These are phyloP conservation scores for Radiomyces spectabilis DNA, from an alignment of 192 early-diverging fungal genomes.

Conservation along the genomic window DNA sequence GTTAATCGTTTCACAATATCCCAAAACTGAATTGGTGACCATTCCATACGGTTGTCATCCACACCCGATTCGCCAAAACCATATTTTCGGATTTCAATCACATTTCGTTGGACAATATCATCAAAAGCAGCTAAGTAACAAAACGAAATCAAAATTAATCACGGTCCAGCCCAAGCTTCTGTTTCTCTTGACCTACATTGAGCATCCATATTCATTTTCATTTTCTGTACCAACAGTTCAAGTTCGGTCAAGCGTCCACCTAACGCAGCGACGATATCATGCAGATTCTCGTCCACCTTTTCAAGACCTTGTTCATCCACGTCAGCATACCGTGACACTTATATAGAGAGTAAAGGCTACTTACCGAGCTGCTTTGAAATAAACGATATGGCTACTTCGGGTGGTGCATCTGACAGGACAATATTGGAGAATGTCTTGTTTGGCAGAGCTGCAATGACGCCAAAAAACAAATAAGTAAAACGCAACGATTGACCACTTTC, in stretches of 20 bases:
- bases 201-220: conserved; percentile 59
- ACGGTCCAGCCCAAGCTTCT: neutral
- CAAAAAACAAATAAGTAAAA: neutral
- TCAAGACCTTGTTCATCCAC: neutral
- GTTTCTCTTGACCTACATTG: conserved; percentile 33
- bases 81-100: conserved; percentile 83
- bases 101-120: conserved; percentile 72
- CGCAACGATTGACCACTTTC: neutral
- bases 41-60: conserved; percentile 37
- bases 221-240: conserved; percentile 83
- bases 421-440: conserved; percentile 62
- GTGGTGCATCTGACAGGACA: conserved; percentile 62
- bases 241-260: conserved; percentile 92
- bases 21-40: conserved; percentile 93
- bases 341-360: too few relatives aligned
- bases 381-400: conserved; percentile 53
- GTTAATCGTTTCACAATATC: conserved; percentile 68
- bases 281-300: conserved; percentile 23
- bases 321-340: neutral
- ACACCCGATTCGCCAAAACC: conserved; percentile 65
- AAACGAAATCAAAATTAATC: neutral
- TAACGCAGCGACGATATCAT: conserved; percentile 53
- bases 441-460: conserved; percentile 50
- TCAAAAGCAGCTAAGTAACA: conserved; percentile 58
- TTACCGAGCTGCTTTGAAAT: conserved; percentile 41